Percentiles rank a stretch among this genome's conserved stretches.
Evolutionary conservation across 148 eudicot genomes (phyloP).

Genomic region (Camellia japonica): DNA sequence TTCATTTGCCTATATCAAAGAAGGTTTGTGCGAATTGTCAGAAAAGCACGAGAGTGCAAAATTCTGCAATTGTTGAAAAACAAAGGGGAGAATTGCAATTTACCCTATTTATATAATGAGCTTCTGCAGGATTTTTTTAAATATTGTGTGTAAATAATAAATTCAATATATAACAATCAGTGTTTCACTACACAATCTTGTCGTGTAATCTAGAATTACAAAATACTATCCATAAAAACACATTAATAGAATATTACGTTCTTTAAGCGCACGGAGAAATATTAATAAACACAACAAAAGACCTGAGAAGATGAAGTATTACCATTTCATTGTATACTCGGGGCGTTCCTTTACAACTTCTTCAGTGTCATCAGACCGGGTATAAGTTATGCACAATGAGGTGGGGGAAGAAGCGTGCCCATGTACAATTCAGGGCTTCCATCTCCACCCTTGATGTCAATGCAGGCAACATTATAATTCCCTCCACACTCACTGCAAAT

Average conservation of each 20-base stretch:
- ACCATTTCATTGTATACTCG: slow-evolving; percentile 80
- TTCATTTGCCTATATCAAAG: neutral
- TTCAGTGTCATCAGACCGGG: slow-evolving; percentile 83
- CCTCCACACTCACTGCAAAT: slow-evolving; percentile 91
- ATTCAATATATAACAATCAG: too few relatives aligned
- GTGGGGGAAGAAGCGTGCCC: slow-evolving; percentile 93
- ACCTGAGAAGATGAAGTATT: slow-evolving; percentile 18
- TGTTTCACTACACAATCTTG: neutral
- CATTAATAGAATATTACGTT: neutral
- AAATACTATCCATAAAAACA: neutral
- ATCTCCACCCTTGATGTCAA: slow-evolving; percentile 67
- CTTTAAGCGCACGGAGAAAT: neutral
- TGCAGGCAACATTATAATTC: slow-evolving; percentile 82
- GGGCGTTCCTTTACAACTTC: slow-evolving; percentile 72
- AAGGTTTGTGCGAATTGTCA: neutral
- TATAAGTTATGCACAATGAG: slow-evolving; percentile 72
- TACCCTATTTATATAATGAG: neutral
- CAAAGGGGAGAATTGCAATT: neutral
- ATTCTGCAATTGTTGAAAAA: neutral
- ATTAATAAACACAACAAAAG: neutral
- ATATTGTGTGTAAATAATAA: too few relatives aligned
- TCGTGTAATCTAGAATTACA: neutral
- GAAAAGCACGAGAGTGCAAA: too few relatives aligned
- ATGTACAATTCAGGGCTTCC: slow-evolving; percentile 67
- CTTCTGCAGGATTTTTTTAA: neutral